Evolutionary conservation across 306 rosid genomes (phyloP).

Genomic region (Rosa persica): DNA sequence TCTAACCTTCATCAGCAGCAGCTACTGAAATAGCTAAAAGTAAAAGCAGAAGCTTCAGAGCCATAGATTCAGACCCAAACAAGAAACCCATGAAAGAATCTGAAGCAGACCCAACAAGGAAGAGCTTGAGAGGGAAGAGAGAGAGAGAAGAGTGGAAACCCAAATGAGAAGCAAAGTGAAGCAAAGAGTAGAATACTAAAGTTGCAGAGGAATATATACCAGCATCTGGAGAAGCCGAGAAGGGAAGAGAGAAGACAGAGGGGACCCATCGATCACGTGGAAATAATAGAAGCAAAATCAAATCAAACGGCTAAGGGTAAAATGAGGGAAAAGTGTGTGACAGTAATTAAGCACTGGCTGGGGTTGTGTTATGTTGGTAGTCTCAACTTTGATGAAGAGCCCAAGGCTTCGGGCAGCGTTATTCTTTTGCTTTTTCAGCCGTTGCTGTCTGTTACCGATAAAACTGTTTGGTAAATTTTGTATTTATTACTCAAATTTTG

Average conservation of each 20-base stretch:
- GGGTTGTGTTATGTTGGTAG: background rate
- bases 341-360: conserved; percentile 9
- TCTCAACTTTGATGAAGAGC: background rate
- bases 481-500: background rate
- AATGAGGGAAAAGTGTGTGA: conserved; percentile 11
- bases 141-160: conserved; percentile 25
- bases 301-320: conserved; percentile 49
- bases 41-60: conserved; percentile 50
- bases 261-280: conserved; percentile 60
- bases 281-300: conserved; percentile 26
- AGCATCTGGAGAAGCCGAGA: background rate
- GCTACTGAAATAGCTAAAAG: conserved; percentile 45
- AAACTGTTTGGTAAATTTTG: background rate
- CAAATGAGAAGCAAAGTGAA: conserved; percentile 31
- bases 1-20: conserved; percentile 71
- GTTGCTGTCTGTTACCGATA: conserved; percentile 24
- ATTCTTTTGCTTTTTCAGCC: conserved; percentile 23
- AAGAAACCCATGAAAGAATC: conserved; percentile 24
- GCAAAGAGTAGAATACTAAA: conserved; percentile 40
- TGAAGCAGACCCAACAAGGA: conserved; percentile 34
- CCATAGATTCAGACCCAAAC: conserved; percentile 48
- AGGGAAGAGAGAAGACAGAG: background rate
- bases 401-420: conserved; percentile 45
- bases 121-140: conserved; percentile 40
- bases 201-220: conserved; percentile 46